Evolutionary conservation across 768 basidiomycete species (phyloP).

Genomic region (Clathrus columnatus): DNA sequence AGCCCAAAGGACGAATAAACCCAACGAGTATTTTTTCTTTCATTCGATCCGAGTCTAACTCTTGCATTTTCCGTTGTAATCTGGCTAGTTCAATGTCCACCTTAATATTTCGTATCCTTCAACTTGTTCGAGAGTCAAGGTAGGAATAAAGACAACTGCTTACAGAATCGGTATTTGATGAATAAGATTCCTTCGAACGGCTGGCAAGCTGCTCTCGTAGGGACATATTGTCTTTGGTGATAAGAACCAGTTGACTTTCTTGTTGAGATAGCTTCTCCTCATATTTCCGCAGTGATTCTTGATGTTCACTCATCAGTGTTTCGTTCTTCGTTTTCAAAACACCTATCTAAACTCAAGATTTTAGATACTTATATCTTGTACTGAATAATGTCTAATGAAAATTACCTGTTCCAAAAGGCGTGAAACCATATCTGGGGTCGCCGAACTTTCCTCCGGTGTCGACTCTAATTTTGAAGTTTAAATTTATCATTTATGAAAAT

Average conservation of each 20-base stretch:
- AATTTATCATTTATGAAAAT: too few species aligned
- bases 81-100: conserved; percentile 28
- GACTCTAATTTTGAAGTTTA: too few species aligned
- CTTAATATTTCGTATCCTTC: conserved; percentile 15
- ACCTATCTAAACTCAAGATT: conserved; percentile 2
- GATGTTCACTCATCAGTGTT: neutral
- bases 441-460: neutral
- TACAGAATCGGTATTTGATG: conserved; percentile 18
- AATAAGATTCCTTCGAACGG: neutral
- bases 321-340: conserved; percentile 7
- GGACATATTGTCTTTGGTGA: neutral
- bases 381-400: neutral
- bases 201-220: conserved; percentile 8
- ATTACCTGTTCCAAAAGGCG: neutral
- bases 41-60: conserved; percentile 50
- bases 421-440: neutral
- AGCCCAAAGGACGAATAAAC: conserved; percentile 2
- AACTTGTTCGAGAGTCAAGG: conserved; percentile 6
- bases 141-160: neutral
- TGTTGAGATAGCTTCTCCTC: conserved; percentile 6
- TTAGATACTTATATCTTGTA: too few species aligned
- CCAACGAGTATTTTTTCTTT: conserved; percentile 61
- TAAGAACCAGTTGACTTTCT: conserved; percentile 3
- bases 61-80: conserved; percentile 56
- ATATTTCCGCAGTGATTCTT: conserved; percentile 1